A percentile compares a stretch with the other conserved stretches of the same genome.
phyloP scores from a whole-genome alignment of 495 filamentous ascomycete species.

The Trichoderma erinaceum region DNA sequence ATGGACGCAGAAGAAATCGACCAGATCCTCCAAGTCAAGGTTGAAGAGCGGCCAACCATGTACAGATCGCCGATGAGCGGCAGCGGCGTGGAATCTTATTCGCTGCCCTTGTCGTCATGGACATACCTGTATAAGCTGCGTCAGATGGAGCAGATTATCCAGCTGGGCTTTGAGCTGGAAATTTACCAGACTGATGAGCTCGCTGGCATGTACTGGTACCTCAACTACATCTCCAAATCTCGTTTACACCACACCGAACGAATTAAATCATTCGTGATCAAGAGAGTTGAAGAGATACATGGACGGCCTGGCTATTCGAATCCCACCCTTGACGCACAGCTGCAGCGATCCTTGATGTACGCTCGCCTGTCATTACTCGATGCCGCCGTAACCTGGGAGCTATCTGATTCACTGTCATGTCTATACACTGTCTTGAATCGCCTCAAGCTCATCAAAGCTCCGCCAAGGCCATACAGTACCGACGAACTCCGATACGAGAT shows the following conservation, averaged over 20 bases:
- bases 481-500: conserved; percentile 72
- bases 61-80: conserved; percentile 17
- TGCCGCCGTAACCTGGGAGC: conserved; percentile 59
- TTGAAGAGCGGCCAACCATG: conserved; percentile 37
- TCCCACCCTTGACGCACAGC: conserved; percentile 35
- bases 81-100: conserved; percentile 39
- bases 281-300: conserved; percentile 30
- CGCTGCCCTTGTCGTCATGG: conserved; percentile 74
- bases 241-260: conserved; percentile 61
- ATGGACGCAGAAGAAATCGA: conserved; percentile 77
- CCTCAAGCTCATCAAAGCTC: conserved; percentile 50
- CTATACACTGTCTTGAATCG: conserved; percentile 64
- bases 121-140: conserved; percentile 79
- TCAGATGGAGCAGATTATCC: conserved; percentile 80
- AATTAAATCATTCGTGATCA: conserved; percentile 55
- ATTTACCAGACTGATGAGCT: conserved; percentile 85
- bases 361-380: conserved; percentile 59
- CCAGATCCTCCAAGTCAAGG: conserved; percentile 57
- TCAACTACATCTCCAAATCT: conserved; percentile 50
- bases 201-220: conserved; percentile 84
- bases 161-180: conserved; percentile 92
- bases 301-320: conserved; percentile 21
- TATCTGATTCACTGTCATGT: conserved; percentile 60
- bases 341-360: conserved; percentile 50
- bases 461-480: conserved; percentile 61